Evolutionary conservation across 164 flowering plant genomes (phyloP).

Genomic region (Hamamelis virginiana): DNA sequence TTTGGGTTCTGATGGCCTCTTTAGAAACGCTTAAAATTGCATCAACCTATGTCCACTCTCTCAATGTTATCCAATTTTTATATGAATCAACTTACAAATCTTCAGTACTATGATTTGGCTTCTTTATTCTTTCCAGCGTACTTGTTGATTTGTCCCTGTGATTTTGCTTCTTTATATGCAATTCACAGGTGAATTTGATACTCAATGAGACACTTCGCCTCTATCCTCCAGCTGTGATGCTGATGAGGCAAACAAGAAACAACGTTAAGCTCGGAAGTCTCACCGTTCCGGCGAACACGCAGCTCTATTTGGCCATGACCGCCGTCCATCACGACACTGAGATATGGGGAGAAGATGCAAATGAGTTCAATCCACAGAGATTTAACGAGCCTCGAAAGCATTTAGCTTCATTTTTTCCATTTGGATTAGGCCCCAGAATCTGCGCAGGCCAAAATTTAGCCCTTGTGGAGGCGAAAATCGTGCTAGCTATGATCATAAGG

Average conservation of each 20-base stretch:
- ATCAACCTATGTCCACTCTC: too few relatives aligned
- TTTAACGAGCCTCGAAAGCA: slow-evolving; percentile 32
- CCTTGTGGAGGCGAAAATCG: slow-evolving; percentile 46
- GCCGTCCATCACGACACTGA: slow-evolving; percentile 53
- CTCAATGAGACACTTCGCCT: slow-evolving; percentile 68
- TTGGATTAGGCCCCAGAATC: slow-evolving; percentile 40
- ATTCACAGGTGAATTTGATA: slow-evolving; percentile 52
- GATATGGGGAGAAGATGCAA: slow-evolving; percentile 40
- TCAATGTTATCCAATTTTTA: too few relatives aligned
- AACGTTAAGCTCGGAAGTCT: slow-evolving; percentile 48
- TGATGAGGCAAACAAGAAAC: slow-evolving; percentile 40
- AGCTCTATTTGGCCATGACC: slow-evolving; percentile 42
- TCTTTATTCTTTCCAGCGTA: too few relatives aligned
- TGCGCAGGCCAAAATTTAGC: slow-evolving; percentile 64
- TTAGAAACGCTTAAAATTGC: too few relatives aligned
- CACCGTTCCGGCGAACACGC: slow-evolving; percentile 51
- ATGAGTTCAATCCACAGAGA: slow-evolving; percentile 41
- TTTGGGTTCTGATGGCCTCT: too few relatives aligned
- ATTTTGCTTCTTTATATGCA: too few relatives aligned
- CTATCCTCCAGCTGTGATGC: slow-evolving; percentile 56
- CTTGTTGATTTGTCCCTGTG: too few relatives aligned
- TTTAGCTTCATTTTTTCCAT: slow-evolving; percentile 31
- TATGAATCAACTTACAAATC: too few relatives aligned
- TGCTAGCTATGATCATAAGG: slow-evolving; percentile 43
- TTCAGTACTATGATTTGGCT: too few relatives aligned